Base-by-base conservation (phyloP, 1,284 basidiomycete species). In the Mrakiaceae sp. region DNA sequence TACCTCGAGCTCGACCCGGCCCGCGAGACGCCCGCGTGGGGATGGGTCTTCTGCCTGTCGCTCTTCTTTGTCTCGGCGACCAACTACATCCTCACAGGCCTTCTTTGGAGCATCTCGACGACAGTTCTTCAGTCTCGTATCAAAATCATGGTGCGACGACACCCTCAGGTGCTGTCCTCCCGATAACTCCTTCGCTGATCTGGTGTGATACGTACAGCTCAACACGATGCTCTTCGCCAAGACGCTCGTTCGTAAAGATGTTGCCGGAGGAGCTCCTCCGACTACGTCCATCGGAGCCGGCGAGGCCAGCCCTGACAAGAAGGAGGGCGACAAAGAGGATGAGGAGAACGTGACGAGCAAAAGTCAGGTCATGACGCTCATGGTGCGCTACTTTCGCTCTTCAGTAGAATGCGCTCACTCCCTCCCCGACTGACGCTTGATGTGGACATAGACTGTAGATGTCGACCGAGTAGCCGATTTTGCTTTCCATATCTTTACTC, bases 381-480 rank as follows among this genome's bases (percentile, higher is more conserved):
- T 88, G 86, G 9, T 16, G 48, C 8, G 9, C 14, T 14, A 14
- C 48, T 49, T 14, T 49, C 48, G 48, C 48, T 14, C 48, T 49
- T 46, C 27, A 27, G 27, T 27, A 27, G 14, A n/a, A 53, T 11
- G 49, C 40, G 39, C 64, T 58, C 39, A 61, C 61, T 51, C 11
- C 57, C 10, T 54, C 6, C 14, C 42, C 10, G 42, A 46, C 46
- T 64, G 51, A 63, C 46, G 59, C 11, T 27, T 50, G 48, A 40
- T 27, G 47, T 78, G 27, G 27, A 27, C 27, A 27, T 27, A 27
- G 70, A 90, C 89, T 3, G 89, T 89, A 5, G 93, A 96, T 70
- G 89, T 92, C 48, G 91, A 95, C 73, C 83, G 91, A 67, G 85
- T 94, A 67, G 84, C 85, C 73, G 88, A 93, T 64, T 90, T 92